Evolutionary conservation across 306 rosid species (phyloP).

Genomic region (Medicago truncatula): DNA sequence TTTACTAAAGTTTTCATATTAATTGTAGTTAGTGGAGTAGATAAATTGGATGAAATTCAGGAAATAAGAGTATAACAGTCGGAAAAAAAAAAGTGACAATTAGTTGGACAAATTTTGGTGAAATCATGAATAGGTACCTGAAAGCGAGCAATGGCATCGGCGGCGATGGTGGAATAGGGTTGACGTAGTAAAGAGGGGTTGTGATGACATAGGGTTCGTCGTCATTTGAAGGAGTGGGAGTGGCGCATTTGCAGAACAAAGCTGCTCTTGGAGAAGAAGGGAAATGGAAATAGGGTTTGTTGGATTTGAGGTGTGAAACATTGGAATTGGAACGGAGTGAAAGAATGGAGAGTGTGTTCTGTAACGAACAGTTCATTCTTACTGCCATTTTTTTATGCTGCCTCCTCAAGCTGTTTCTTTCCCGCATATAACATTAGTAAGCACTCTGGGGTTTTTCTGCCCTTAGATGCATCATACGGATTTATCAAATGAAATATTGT

Average conservation of each 20-base stretch:
- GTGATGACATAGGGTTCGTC: conserved; percentile 77
- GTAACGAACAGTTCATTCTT: conserved; percentile 64
- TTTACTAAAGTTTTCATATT: too few species aligned
- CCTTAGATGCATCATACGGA: too few species aligned
- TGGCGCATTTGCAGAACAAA: conserved; percentile 54
- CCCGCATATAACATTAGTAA: too few species aligned
- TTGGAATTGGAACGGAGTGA: conserved; percentile 46
- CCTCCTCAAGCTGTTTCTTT: too few species aligned
- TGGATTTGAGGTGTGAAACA: conserved; percentile 43
- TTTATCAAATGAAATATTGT: too few species aligned
- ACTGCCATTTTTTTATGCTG: conserved; percentile 50
- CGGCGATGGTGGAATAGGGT: conserved; percentile 96
- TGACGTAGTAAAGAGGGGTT: conserved; percentile 96
- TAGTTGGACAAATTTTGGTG: too few species aligned
- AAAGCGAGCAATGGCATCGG: conserved; percentile 96
- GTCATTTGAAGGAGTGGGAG: conserved; percentile 17
- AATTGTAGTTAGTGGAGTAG: too few species aligned
- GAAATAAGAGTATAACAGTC: too few species aligned
- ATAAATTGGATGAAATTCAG: too few species aligned
- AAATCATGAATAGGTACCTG: conserved; percentile 68
- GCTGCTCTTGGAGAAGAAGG: conserved; percentile 44
- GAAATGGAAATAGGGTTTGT: conserved; percentile 54
- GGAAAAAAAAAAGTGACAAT: too few species aligned
- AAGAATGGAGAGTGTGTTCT: conserved; percentile 52
- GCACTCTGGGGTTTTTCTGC: too few species aligned